Conservation (phyloP, 1,284 basidiomycete species). For the Gymnopus androsaceus region DNA sequence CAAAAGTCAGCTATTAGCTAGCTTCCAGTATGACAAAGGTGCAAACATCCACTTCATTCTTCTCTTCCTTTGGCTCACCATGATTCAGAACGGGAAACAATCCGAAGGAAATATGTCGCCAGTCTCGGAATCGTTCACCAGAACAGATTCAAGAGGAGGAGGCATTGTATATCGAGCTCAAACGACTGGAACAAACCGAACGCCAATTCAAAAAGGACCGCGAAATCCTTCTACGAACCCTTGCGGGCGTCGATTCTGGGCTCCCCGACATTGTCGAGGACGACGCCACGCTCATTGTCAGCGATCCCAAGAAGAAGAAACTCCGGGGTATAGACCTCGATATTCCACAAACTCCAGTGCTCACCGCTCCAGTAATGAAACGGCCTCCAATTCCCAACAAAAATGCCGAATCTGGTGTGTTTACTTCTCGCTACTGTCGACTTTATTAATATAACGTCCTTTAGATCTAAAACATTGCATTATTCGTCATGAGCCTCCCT, state of each 20-base stretch:
- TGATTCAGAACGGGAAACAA: constrained; percentile 77
- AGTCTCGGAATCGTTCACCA: constrained; percentile 82
- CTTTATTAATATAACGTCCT: constrained; percentile 11
- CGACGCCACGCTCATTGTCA: constrained; percentile 50
- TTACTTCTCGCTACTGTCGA: no score
- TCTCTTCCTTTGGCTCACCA: background rate
- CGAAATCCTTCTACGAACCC: constrained; percentile 84
- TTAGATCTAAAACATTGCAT: constrained; percentile 78
- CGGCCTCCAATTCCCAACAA: constrained; percentile 47
- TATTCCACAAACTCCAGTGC: constrained; percentile 52
- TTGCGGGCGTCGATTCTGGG: constrained; percentile 86
- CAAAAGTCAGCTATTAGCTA: constrained; percentile 69
- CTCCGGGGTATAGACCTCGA: constrained; percentile 56
- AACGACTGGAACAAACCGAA: constrained; percentile 92
- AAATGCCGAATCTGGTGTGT: constrained; percentile 59
- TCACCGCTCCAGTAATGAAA: constrained; percentile 42
- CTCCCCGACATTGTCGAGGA: constrained; percentile 72
- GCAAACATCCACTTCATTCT: constrained; percentile 3
- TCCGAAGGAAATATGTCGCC: constrained; percentile 86
- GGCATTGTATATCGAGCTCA: constrained; percentile 91
- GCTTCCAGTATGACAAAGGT: constrained; percentile 87
- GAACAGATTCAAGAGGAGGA: constrained; percentile 96
- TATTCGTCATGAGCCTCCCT: constrained; percentile 61
- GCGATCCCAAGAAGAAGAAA: constrained; percentile 54
- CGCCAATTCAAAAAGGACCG: constrained; percentile 86